Conservation (phyloP, 805 yeast genomes). For the Saccharomycopsis capsularis region DNA sequence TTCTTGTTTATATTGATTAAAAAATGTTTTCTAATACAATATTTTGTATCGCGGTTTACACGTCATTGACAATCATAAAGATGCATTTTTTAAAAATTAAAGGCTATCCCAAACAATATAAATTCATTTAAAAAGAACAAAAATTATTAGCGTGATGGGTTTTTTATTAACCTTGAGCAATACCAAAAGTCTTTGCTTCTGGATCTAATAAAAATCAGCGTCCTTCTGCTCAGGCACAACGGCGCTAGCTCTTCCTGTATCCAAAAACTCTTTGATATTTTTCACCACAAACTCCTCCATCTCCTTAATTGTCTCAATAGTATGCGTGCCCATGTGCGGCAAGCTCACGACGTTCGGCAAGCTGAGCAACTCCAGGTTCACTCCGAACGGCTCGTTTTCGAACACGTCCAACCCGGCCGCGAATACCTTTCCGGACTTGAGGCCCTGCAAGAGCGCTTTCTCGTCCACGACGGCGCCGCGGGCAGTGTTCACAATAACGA, state of each 20-base stretch:
- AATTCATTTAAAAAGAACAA: too few species aligned
- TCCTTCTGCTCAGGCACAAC: constrained; percentile 73
- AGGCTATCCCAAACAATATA: too few species aligned
- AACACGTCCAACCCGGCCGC: constrained; percentile 71
- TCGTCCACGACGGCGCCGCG: constrained; percentile 82
- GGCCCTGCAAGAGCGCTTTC: constrained; percentile 43
- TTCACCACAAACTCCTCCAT: constrained; percentile 78
- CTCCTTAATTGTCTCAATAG: constrained; percentile 62
- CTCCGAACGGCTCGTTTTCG: constrained; percentile 61
- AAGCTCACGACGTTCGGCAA: constrained; percentile 66
- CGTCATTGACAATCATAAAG: too few species aligned
- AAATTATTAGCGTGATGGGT: too few species aligned
- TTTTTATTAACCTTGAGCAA: too few species aligned
- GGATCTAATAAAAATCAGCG: constrained; percentile 24
- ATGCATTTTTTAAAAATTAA: too few species aligned
- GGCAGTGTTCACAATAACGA: constrained; percentile 67
- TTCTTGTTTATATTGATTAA: too few species aligned
- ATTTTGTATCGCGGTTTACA: too few species aligned
- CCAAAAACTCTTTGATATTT: constrained; percentile 53
- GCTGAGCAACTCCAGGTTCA: constrained; percentile 51
- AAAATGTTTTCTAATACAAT: too few species aligned
- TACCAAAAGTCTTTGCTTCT: too few species aligned
- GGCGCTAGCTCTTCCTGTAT: constrained; percentile 61
- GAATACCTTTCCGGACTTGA: constrained; percentile 58
- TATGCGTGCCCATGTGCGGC: constrained; percentile 87